Conservation (phyloP, 495 filamentous ascomycete species). For the Peziza echinospora region DNA sequence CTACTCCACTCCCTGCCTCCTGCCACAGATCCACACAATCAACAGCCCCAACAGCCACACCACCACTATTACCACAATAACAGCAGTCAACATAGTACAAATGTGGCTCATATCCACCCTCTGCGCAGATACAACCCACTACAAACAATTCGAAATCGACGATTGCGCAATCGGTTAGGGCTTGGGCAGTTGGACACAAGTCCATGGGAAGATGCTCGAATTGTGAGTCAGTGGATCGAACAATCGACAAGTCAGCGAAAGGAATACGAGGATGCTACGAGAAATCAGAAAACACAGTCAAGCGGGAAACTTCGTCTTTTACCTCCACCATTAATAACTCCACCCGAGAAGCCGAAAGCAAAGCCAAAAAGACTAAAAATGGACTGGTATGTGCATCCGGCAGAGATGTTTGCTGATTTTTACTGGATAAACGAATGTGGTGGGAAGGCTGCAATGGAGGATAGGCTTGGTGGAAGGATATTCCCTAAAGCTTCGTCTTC, state of each 20-base stretch:
- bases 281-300: not conserved
- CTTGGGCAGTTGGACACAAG: slow-evolving; percentile 14
- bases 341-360: not conserved
- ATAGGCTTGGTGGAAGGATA: not conserved
- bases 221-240: slow-evolving; percentile 16
- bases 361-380: slow-evolving; percentile 16
- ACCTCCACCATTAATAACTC: slow-evolving; percentile 10
- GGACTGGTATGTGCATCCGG: slow-evolving; percentile 15
- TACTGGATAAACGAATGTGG: slow-evolving; percentile 15
- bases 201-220: slow-evolving; percentile 16
- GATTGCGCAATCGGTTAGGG: slow-evolving; percentile 13
- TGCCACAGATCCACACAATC: not conserved
- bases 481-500: not conserved
- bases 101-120: not conserved
- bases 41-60: not conserved
- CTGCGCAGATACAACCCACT: slow-evolving; percentile 10
- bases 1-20: not conserved
- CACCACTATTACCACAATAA: not conserved
- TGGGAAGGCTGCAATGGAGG: not conserved
- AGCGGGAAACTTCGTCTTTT: not conserved
- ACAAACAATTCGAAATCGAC: slow-evolving; percentile 16
- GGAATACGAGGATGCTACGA: slow-evolving; percentile 3
- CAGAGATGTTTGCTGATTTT: slow-evolving; percentile 18
- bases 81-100: not conserved
- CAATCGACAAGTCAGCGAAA: slow-evolving; percentile 5